These are phyloP conservation scores for Balansia obtecta DNA, from an alignment of 2,329 filamentous ascomycete genomes.

Conservation along the genomic window DNA sequence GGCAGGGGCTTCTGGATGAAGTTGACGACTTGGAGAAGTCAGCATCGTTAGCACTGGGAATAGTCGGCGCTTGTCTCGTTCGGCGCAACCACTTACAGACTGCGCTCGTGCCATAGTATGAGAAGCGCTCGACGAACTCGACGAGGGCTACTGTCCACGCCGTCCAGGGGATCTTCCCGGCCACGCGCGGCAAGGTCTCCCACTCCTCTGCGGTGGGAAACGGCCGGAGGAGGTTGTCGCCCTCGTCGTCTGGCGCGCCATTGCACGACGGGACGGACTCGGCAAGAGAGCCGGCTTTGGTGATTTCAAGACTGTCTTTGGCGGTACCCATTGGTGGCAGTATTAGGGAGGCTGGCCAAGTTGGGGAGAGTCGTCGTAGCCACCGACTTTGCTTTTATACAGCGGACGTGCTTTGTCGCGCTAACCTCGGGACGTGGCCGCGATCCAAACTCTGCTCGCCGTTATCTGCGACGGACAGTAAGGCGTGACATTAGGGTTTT, in stretches of 20 bases:
- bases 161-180: slow-evolving; percentile 44
- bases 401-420: neutral
- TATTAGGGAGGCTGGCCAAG: neutral
- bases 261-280: neutral
- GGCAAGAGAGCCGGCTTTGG: neutral
- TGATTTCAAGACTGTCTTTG: neutral
- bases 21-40: slow-evolving; percentile 33
- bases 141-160: slow-evolving; percentile 54
- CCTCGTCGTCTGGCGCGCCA: neutral
- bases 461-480: neutral
- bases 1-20: slow-evolving; percentile 50
- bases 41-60: neutral
- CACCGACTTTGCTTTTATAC: neutral
- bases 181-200: slow-evolving; percentile 37
- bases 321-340: neutral
- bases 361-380: neutral
- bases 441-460: neutral
- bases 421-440: neutral
- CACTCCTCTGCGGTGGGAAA: slow-evolving; percentile 27
- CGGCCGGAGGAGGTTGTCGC: neutral
- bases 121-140: slow-evolving; percentile 60
- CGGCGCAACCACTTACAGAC: slow-evolving; percentile 40
- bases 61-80: too few species aligned
- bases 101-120: slow-evolving; percentile 56
- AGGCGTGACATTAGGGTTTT: neutral